Evolutionary conservation across 768 basidiomycete genomes (phyloP).

Genomic region (Mycena alexandri): DNA sequence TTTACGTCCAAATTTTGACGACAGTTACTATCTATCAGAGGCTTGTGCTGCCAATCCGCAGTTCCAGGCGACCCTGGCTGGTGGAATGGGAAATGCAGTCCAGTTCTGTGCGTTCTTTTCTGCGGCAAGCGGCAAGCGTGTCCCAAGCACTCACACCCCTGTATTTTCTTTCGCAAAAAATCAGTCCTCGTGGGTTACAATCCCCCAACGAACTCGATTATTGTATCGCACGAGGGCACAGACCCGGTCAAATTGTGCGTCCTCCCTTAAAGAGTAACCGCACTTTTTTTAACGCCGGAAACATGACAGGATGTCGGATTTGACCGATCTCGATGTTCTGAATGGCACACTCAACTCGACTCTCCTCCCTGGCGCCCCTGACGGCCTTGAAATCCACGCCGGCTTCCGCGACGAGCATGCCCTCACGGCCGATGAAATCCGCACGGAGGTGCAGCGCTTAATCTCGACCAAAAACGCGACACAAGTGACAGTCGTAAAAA

Average conservation of each 20-base stretch:
- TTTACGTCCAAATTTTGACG: not conserved
- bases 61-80: conserved; percentile 47
- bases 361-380: conserved; percentile 62
- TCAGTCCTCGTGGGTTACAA: conserved; percentile 59
- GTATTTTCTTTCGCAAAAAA: not conserved
- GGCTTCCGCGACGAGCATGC: conserved; percentile 66
- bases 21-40: conserved; percentile 34
- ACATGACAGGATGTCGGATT: conserved; percentile 54
- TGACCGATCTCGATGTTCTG: conserved; percentile 60
- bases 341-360: conserved; percentile 53
- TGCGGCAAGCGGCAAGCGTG: too few species aligned
- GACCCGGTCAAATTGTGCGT: conserved; percentile 60
- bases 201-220: conserved; percentile 56
- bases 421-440: conserved; percentile 49
- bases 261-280: not conserved
- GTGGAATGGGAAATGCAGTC: conserved; percentile 48
- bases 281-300: not conserved
- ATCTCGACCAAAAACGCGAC: conserved; percentile 51
- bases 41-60: conserved; percentile 49
- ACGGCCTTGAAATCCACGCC: conserved; percentile 57
- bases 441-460: conserved; percentile 56
- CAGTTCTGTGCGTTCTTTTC: conserved; percentile 47
- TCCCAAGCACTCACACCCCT: not conserved
- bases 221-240: conserved; percentile 67
- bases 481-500: conserved; percentile 55